A percentile compares a stretch with the other conserved stretches of the same genome.
phyloP scores from a whole-genome alignment of 257 asterid genomes.

The Asclepias syriaca region DNA sequence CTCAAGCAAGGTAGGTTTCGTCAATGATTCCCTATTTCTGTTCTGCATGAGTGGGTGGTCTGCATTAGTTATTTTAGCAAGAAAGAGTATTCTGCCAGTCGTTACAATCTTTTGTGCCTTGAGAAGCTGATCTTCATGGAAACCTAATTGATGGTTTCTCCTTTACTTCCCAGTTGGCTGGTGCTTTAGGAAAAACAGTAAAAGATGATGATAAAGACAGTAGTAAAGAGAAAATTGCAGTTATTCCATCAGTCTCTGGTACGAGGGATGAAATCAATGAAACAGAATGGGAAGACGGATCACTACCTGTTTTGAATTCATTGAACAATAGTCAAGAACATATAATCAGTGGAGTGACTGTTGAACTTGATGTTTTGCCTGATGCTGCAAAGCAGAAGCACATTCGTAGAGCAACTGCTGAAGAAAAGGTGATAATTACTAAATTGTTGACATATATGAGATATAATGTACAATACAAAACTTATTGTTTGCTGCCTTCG shows the following conservation, averaged over 20 bases:
- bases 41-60: background rate
- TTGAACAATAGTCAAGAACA: conserved; percentile 31
- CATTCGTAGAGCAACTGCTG: conserved; percentile 75
- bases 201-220: conserved; percentile 26
- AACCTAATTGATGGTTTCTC: conserved; percentile 6
- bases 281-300: conserved; percentile 89
- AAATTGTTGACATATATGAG: conserved; percentile 4
- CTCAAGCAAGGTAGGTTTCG: conserved; percentile 29
- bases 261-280: conserved; percentile 45
- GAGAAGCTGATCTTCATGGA: background rate
- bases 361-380: conserved; percentile 71
- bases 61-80: background rate
- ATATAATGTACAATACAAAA: background rate
- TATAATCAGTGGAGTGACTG: conserved; percentile 49
- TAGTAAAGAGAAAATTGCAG: conserved; percentile 27
- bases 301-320: conserved; percentile 32
- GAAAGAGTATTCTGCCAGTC: background rate
- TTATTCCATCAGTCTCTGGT: conserved; percentile 28
- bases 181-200: conserved; percentile 20
- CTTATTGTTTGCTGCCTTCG: background rate
- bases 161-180: conserved; percentile 38
- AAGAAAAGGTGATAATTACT: conserved; percentile 59
- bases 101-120: background rate
- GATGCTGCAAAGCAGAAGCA: conserved; percentile 49
- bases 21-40: background rate